Evolutionary conservation across 192 early-diverging fungal species (phyloP).

Genomic region (Dissophora globulifera): DNA sequence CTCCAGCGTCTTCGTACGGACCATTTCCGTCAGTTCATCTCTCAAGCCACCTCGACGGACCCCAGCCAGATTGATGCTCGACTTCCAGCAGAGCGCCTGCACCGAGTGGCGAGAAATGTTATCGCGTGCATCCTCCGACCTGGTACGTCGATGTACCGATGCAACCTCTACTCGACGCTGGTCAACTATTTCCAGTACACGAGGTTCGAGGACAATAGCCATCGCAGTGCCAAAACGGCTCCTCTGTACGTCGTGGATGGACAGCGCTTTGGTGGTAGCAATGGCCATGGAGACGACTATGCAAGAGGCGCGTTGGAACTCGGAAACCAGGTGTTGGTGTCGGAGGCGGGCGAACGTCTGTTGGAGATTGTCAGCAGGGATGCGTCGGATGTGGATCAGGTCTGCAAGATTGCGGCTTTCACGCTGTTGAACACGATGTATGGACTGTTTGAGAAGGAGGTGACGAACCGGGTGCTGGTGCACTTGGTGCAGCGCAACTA

Average conservation of each 20-base stretch:
- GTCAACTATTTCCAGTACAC: constrained; percentile 78
- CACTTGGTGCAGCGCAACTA: constrained; percentile 63
- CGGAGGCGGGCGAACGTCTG: constrained; percentile 72
- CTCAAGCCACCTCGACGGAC: constrained; percentile 61
- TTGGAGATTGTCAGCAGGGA: constrained; percentile 82
- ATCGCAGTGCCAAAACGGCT: constrained; percentile 6
- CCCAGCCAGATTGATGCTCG: constrained; percentile 59
- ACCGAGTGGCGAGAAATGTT: constrained; percentile 63
- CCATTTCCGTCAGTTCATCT: constrained; percentile 59
- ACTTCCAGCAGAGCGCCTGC: constrained; percentile 64
- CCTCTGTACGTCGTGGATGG: constrained; percentile 1
- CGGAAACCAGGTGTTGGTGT: constrained; percentile 60
- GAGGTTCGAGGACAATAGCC: constrained; percentile 31
- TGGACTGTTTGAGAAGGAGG: constrained; percentile 57
- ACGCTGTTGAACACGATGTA: constrained; percentile 77
- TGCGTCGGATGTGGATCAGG: constrained; percentile 81
- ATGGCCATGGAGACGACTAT: background rate
- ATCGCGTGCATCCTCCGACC: constrained; percentile 69
- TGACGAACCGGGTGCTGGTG: constrained; percentile 58
- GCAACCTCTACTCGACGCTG: constrained; percentile 84
- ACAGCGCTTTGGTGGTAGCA: background rate
- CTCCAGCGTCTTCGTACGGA: constrained; percentile 68
- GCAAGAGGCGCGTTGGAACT: constrained; percentile 47
- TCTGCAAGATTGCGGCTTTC: constrained; percentile 90
- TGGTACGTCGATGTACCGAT: constrained; percentile 69